Base-by-base conservation (phyloP, 345 rosid genomes). In the Pelargonium nanum region DNA sequence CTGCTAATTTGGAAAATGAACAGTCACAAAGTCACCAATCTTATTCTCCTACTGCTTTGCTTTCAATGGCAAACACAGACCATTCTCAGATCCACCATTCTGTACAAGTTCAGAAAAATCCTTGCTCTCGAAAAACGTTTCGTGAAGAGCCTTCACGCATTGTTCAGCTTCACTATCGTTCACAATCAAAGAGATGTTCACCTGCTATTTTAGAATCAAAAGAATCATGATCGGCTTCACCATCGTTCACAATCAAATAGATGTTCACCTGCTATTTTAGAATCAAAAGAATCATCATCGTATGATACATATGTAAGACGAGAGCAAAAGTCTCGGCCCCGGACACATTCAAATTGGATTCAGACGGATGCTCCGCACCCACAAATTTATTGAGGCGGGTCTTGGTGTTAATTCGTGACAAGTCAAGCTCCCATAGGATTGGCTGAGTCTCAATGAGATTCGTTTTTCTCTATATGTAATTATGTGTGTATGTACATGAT, bases 171-270 rank as follows among this genome's bases (percentile, higher is more conserved):
- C 95, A 4, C 78, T 66, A 32, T 87, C 92, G 48, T 89, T 77
- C 68, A 93, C 97, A 4, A 89, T 85, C 78, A 93, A 70, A 16
- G 97, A 93, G 63, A 89, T 89, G 63, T 93, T 93, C 57, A 93
- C 99, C 98, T 89, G 70, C 56, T n/a, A n/a, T n/a, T 55, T 5
- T 58, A 26, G 4, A 55, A 52, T 24, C 19, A 24, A 28, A 68
- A 34, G n/a, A n/a, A n/a, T n/a, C n/a, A n/a, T n/a, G n/a, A n/a
- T n/a, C n/a, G n/a, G n/a, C n/a, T n/a, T n/a, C n/a, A n/a, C 44
- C 56, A 40, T 40, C 17, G 13, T 40, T 40, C 68, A 93, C 97
- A 4, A 89, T 85, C 78, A 93, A 70, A 16, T 96, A 93, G 63
- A 89, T 89, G 63, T 93, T 93, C 57, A 93, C 99, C 98, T 89